Evolutionary conservation across 352 stramenopile genomes (phyloP).

Genomic region (Phytophthora brassicae): DNA sequence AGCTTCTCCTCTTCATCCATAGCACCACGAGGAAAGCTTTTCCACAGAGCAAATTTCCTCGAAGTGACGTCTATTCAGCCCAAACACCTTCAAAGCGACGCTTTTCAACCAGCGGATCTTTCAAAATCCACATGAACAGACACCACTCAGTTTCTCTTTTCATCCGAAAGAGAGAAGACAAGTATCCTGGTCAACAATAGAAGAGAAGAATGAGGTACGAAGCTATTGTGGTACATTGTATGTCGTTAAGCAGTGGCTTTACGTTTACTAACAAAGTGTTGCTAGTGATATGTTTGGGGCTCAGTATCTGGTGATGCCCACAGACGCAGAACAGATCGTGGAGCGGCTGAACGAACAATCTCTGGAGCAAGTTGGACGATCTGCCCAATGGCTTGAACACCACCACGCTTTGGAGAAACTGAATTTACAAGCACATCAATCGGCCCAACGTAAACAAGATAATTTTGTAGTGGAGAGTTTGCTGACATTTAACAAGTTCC

Average conservation of each 20-base stretch:
- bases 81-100: slow-evolving; percentile 8
- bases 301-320: slow-evolving; percentile 72
- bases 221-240: neutral
- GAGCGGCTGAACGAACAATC: slow-evolving; percentile 65
- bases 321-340: slow-evolving; percentile 86
- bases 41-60: neutral
- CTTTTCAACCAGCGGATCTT: slow-evolving; percentile 24
- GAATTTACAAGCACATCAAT: slow-evolving; percentile 93
- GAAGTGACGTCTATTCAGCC: slow-evolving; percentile 14
- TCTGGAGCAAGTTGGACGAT: slow-evolving; percentile 59
- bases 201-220: slow-evolving; percentile 23
- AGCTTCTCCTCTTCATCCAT: slow-evolving; percentile 64
- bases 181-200: neutral
- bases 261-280: slow-evolving; percentile 1
- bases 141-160: slow-evolving; percentile 23
- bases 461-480: slow-evolving; percentile 94
- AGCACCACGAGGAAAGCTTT: neutral
- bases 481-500: slow-evolving; percentile 92
- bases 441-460: slow-evolving; percentile 86
- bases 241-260: no score
- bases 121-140: slow-evolving; percentile 25
- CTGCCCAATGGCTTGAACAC: slow-evolving; percentile 81
- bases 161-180: slow-evolving; percentile 4
- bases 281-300: slow-evolving; percentile 27
- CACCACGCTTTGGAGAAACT: slow-evolving; percentile 91